Base-by-base conservation (phyloP, 345 rosid genomes). In the Noccaea caerulescens region DNA sequence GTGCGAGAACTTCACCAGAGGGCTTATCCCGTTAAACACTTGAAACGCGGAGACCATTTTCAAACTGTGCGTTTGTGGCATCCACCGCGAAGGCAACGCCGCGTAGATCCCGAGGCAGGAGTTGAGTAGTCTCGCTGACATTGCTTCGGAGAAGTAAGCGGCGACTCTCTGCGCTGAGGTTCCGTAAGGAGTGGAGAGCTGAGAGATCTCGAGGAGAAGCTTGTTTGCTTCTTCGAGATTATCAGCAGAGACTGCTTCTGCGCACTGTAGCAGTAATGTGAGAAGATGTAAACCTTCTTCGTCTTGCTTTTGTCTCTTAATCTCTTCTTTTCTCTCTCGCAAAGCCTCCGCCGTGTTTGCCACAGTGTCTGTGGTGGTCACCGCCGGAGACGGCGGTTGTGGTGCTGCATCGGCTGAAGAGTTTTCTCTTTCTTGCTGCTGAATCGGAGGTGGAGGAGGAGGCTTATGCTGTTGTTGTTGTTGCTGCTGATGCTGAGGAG, bases 111-210 rank as follows among this genome's bases (percentile, higher is more conserved):
- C 98, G 0, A 94, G 76, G 72, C 98, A 94, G 0, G 98, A 94
- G 70, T 82, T 91, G 16, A 91, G 88, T 30, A 94, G 74, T 72
- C 99, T 80, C 0, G 99, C 99, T 0, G 99, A 94, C 85, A 94
- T 94, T 25, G 99, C 99, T 66, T 91, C 98, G 0, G 99, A 94
- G 86, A 94, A 94, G 77, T 94, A 94, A 0, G 99, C 99, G 0
- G 99, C 99, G 36, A 94, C 99, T 1, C 99, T 79, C 83, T 94
- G 99, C 2, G 99, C 98, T 0, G 99, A 89, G 3, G 99, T 94
- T 2, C 99, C 99, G 41, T 79, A 94, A 0, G 99, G 99, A 12
- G 99, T 89, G 0, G 99, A 89, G 20, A 91, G 83, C 36, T 94
- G 87, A 33, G 98, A 89, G 53, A 94, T 89, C 77, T 94, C 99